Conservation (phyloP, 768 basidiomycete genomes). For the Leccinum boreale region DNA sequence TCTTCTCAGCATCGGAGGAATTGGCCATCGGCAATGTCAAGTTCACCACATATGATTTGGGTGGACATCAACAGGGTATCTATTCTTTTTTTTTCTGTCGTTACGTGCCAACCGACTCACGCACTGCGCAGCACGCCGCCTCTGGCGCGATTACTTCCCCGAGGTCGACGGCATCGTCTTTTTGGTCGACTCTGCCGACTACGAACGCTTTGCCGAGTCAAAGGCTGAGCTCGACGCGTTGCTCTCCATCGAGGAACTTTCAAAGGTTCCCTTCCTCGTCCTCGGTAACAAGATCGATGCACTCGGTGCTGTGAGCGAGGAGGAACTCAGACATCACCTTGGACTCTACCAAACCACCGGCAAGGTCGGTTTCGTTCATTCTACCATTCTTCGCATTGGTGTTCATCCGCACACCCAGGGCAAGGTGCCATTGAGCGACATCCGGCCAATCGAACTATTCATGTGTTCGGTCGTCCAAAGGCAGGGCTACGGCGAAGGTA, state of each 20-base stretch:
- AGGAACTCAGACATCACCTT: constrained; percentile 91
- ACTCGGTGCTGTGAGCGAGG: constrained; percentile 95
- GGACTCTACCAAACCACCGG: constrained; percentile 99
- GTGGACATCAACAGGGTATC: constrained; percentile 94
- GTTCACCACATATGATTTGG: constrained; percentile 97
- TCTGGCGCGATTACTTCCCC: constrained; percentile 99
- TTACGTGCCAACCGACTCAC: background rate
- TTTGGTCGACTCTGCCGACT: constrained; percentile 95
- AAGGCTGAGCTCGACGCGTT: constrained; percentile 97
- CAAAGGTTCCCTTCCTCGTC: constrained; percentile 96
- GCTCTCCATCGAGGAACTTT: constrained; percentile 90
- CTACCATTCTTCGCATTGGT: background rate
- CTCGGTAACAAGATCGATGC: constrained; percentile 99
- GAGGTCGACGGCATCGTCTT: constrained; percentile 99
- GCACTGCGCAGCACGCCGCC: constrained; percentile 70
- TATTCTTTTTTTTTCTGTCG: background rate
- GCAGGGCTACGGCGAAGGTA: constrained; percentile 97
- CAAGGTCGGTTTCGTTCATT: constrained; percentile 57
- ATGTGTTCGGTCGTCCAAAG: constrained; percentile 99
- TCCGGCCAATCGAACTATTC: constrained; percentile 98
- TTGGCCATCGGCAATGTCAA: constrained; percentile 98
- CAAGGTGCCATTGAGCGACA: constrained; percentile 94
- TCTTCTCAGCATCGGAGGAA: constrained; percentile 85
- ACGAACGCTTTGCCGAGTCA: constrained; percentile 93
- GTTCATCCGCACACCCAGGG: constrained; percentile 51